Evolutionary conservation across 192 early-diverging fungal genomes (phyloP).

Genomic region (Cladochytrium replicatum): DNA sequence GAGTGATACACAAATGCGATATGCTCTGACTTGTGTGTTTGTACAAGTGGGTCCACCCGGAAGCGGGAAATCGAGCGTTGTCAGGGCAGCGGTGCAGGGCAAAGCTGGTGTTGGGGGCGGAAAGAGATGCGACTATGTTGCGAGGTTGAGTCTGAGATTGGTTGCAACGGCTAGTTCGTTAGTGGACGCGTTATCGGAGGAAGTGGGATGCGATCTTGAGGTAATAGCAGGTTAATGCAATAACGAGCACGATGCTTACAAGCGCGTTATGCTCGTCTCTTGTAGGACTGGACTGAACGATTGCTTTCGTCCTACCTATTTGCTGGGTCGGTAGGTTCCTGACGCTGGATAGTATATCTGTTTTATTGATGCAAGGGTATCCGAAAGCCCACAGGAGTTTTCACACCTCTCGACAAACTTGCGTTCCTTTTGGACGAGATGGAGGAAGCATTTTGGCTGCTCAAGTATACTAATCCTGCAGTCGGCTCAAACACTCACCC

Average conservation of each 20-base stretch:
- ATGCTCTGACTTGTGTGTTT: no score
- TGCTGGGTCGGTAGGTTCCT: no score
- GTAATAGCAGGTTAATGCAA: no score
- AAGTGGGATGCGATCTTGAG: constrained; percentile 9
- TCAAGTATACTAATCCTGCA: constrained; percentile 10
- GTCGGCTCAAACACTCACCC: no score
- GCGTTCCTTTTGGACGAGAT: constrained; percentile 16
- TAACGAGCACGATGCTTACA: no score
- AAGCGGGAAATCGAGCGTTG: constrained; percentile 4
- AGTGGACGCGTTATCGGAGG: constrained; percentile 12
- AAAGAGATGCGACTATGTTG: no score
- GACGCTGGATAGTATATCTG: no score
- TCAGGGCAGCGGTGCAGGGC: constrained; percentile 5
- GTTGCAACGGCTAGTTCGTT: neutral
- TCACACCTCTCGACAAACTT: constrained; percentile 11
- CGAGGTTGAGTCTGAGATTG: constrained; percentile 7
- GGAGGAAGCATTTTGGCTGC: constrained; percentile 15
- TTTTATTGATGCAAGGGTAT: constrained; percentile 7
- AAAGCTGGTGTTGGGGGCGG: no score
- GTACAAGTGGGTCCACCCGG: constrained; percentile 14
- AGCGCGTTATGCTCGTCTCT: no score
- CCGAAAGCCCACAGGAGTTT: neutral
- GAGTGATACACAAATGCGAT: no score
- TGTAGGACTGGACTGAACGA: constrained; percentile 15
- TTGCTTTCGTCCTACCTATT: no score